These are phyloP conservation scores for Naganishia sp. DNA, from an alignment of 1,284 basidiomycete species.

Conservation along the genomic window DNA sequence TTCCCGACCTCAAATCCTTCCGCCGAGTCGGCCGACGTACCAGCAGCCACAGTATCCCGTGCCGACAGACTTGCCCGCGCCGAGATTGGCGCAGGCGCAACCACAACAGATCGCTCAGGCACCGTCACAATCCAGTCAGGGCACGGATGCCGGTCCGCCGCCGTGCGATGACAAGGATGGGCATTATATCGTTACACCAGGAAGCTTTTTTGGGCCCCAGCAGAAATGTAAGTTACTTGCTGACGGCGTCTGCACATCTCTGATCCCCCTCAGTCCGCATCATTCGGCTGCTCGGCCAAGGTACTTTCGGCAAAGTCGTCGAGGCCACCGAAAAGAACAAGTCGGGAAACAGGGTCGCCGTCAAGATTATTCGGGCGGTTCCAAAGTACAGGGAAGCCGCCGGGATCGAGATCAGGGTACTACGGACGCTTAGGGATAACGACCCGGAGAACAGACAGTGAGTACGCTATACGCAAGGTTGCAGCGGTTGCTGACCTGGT, in stretches of 20 bases:
- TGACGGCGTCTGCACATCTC: not conserved
- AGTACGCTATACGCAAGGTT: slow-evolving; percentile 49
- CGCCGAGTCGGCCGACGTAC: slow-evolving; percentile 14
- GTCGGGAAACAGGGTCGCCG: slow-evolving; percentile 75
- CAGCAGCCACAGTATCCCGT: slow-evolving; percentile 12
- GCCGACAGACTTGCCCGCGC: slow-evolving; percentile 5
- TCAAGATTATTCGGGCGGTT: slow-evolving; percentile 97
- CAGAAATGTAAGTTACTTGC: slow-evolving; percentile 28
- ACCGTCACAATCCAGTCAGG: slow-evolving; percentile 27
- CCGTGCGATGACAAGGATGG: slow-evolving; percentile 89
- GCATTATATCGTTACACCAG: slow-evolving; percentile 87
- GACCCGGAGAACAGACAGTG: slow-evolving; percentile 89
- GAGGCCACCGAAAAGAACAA: slow-evolving; percentile 83
- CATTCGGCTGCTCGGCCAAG: slow-evolving; percentile 86
- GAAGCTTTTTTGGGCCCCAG: slow-evolving; percentile 45
- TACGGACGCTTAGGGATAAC: slow-evolving; percentile 84
- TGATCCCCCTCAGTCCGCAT: slow-evolving; percentile 69
- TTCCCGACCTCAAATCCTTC: slow-evolving; percentile 8
- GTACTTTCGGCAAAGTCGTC: slow-evolving; percentile 98
- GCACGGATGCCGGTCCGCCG: slow-evolving; percentile 45
- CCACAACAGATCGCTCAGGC: slow-evolving; percentile 17
- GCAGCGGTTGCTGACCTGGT: not conserved
- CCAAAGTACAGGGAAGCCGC: slow-evolving; percentile 98
- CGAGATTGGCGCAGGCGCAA: slow-evolving; percentile 21
- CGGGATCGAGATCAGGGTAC: slow-evolving; percentile 95